Base-by-base conservation (phyloP, 805 yeast genomes). In the Sugiyamaella valdiviana region DNA sequence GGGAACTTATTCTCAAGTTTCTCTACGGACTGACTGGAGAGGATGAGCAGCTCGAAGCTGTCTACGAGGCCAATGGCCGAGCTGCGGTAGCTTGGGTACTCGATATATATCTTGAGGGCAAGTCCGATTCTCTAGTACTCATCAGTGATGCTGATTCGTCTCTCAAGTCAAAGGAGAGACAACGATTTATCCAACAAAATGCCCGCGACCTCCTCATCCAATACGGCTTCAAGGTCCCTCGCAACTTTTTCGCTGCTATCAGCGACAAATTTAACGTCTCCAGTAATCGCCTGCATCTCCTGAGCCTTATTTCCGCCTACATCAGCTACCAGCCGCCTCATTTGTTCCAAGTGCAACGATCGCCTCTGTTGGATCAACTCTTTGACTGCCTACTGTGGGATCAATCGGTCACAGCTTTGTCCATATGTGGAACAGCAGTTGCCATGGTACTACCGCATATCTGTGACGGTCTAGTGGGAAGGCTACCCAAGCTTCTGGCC, bases 361-460 rank as follows among this genome's bases (percentile, higher is more conserved):
- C 76, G 1, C 59, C 63, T 0, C 55, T 78, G 16, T 69, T 73
- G 45, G 58, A 57, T 5, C 68, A 59, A 23, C 39, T 78, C 4
- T 55, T 74, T 26, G 59, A 64, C n/a, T 66, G 73, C 36, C 57
- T 72, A 16, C 50, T 71, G 40, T 62, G 63, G 32, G 84, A 79
- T 54, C 57, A 58, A 15, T 65, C 73, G 37, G 69, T 71, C 14
- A 60, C 68, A 2, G 63, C 71, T 1, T 57, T 79, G 17, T 63
- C 63, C 20, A 59, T 67, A n/a, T 67, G 65, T 1, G 46, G 68
- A 7, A 60, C 73, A 1, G 63, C 72, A 1, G 51, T 72, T 38
- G 65, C 68, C 5, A 73, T 72, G 74, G 45, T 64, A 6, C 48
- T 74, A n/a, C 83, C 82, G 0, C 74, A 74, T 50, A 57, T 74